Base-by-base conservation (phyloP, 352 stramenopile species). In the Phytophthora palmivora region DNA sequence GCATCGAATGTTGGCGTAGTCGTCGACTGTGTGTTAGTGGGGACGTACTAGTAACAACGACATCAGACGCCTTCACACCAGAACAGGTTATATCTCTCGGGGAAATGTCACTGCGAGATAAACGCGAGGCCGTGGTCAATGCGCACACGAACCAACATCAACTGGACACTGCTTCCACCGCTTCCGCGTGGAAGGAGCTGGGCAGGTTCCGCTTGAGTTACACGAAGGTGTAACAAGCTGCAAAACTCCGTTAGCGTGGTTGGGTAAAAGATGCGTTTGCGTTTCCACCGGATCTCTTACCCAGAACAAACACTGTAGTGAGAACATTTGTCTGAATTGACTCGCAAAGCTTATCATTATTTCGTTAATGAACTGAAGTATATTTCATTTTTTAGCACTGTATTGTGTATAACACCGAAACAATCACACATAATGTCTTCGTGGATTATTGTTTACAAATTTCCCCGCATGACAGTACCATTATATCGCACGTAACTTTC, bases 11-110 rank as follows among this genome's bases (percentile, higher is more conserved):
- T 55, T 84, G 63, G 69, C 68, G 56, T 16, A 70, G 74, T 47
- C 61, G 65, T 37, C 74, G 70, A n/a, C 45, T 87, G 14, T 84
- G 67, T 21, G 59, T 87, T 44, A 82, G 70, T 18, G 77, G 77
- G 21, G 72, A 87, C 26, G 50, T 81, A 36, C 56, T 80, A 22
- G 58, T 70, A 56, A 86, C 67, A 2, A 57, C 51, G 16, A 42
- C 48, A 6, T n/a, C 41, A 7, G 58, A 43, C 32, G 58, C 65
- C 4, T 74, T 78, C 34, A 48, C 51, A 0, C 36, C 63, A 32
- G 74, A 80, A 0, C 69, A 79, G 33, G 51, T 56, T 6, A 34
- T 48, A 44, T 74, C 56, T 32, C 38, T 82, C 19, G 45, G 63
- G 2, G 77, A 87, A 32, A 79, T 82, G 64, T 70, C 65, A 14